A percentile compares a stretch with the other conserved stretches of the same genome.
Evolutionary conservation across 495 filamentous ascomycete genomes (phyloP).

Genomic region (Tuber magnatum): DNA sequence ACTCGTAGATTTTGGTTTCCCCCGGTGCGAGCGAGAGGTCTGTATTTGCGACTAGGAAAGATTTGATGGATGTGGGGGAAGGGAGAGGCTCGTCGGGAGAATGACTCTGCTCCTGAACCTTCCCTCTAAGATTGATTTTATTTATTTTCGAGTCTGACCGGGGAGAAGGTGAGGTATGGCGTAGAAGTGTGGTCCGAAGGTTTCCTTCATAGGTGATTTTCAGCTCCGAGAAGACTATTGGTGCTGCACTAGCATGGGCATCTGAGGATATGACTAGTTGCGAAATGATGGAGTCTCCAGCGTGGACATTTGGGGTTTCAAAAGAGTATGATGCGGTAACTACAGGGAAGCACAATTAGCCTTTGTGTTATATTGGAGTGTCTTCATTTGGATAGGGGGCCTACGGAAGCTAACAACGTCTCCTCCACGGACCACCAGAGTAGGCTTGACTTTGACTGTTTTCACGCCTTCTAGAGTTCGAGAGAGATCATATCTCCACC

Average conservation of each 20-base stretch:
- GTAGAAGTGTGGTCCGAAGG: conserved; percentile 52
- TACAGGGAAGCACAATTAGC: conserved; percentile 35
- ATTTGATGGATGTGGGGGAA: conserved; percentile 43
- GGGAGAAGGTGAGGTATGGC: conserved; percentile 37
- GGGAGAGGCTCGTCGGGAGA: conserved; percentile 25
- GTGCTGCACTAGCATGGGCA: conserved; percentile 55
- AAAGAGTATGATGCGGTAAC: conserved; percentile 69
- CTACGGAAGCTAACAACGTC: conserved; percentile 63
- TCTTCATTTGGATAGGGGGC: conserved; percentile 27
- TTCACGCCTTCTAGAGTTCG: conserved; percentile 56
- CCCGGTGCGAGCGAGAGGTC: conserved; percentile 64
- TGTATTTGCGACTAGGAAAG: conserved; percentile 49
- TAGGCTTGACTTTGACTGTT: conserved; percentile 52
- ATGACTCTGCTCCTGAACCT: conserved; percentile 27
- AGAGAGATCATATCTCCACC: conserved; percentile 68
- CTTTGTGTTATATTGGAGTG: neutral
- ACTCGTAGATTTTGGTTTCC: conserved; percentile 61
- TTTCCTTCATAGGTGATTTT: conserved; percentile 63
- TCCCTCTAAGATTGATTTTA: conserved; percentile 29
- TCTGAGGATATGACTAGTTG: conserved; percentile 68
- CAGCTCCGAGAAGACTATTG: conserved; percentile 59
- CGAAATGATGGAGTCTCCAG: conserved; percentile 65
- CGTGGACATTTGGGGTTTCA: conserved; percentile 65
- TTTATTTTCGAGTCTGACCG: conserved; percentile 16
- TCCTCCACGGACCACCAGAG: conserved; percentile 57